phyloP scores from a whole-genome alignment of 345 rosid species.

The Euphorbia peplus region DNA sequence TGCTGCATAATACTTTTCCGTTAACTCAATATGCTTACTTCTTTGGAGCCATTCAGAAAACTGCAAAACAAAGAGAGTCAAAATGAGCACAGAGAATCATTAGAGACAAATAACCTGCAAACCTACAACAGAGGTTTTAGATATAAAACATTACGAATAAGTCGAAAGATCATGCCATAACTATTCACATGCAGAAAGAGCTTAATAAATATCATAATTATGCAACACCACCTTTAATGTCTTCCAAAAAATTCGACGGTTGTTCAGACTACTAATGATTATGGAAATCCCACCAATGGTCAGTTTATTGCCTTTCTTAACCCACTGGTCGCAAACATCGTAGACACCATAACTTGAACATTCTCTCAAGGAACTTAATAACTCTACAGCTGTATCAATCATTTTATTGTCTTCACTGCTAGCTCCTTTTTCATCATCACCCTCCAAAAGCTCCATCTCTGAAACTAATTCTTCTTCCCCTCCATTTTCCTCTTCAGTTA shows the following conservation, averaged over 20 bases:
- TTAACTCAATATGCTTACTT: slow-evolving; percentile 1
- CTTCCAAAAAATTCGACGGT: slow-evolving; percentile 2
- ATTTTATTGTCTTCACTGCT: background rate
- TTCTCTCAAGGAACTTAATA: slow-evolving; percentile 10
- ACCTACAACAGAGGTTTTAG: background rate
- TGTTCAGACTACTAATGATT: slow-evolving; percentile 1
- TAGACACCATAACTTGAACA: background rate
- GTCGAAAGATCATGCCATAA: no score
- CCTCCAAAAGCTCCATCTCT: slow-evolving; percentile 7
- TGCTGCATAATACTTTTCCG: slow-evolving; percentile 8
- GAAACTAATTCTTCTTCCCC: slow-evolving; percentile 6
- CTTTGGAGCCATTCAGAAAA: slow-evolving; percentile 20
- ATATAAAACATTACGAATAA: no score
- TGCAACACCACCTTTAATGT: slow-evolving; percentile 10
- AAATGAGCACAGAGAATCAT: background rate
- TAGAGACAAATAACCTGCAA: background rate
- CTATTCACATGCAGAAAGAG: background rate
- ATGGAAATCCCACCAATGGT: background rate
- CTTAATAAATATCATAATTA: background rate
- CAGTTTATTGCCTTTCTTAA: slow-evolving; percentile 12
- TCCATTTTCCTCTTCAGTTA: background rate
- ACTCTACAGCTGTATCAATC: background rate
- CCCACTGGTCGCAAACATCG: slow-evolving; percentile 2
- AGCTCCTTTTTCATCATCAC: background rate
- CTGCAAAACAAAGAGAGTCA: slow-evolving; percentile 6